Evolutionary conservation across 1,284 basidiomycete species (phyloP).

Genomic region (Gastroboletus turbinatus): DNA sequence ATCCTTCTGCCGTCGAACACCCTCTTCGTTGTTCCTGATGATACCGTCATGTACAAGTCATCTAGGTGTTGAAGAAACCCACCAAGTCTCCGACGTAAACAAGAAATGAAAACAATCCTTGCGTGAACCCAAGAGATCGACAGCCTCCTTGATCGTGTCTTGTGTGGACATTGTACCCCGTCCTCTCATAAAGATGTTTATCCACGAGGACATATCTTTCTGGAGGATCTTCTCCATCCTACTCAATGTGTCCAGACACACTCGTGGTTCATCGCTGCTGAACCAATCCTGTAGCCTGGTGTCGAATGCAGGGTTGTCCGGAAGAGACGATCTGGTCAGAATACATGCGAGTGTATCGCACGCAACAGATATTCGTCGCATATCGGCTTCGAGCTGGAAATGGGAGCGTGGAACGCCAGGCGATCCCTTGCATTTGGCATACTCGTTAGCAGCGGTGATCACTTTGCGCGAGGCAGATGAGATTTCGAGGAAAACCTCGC

Average conservation of each 20-base stretch:
- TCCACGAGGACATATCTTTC: background rate
- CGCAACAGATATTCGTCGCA: no score
- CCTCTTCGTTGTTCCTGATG: background rate
- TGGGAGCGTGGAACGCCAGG: no score
- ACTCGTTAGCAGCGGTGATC: no score
- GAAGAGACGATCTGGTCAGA: no score
- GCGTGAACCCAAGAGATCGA: background rate
- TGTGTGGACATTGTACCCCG: background rate
- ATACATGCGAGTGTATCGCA: no score
- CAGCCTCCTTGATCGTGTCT: background rate
- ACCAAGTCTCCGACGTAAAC: background rate
- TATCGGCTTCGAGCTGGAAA: no score
- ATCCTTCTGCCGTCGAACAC: background rate
- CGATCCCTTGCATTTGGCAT: no score
- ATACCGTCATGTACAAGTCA: background rate
- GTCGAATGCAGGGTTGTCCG: no score
- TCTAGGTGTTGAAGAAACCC: background rate
- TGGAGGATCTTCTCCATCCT: background rate
- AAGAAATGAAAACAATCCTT: background rate
- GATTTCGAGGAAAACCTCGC: no score
- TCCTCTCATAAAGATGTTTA: background rate
- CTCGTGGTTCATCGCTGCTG: no score
- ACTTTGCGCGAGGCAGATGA: no score
- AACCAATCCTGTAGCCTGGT: no score
- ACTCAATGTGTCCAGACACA: background rate